Conservation (phyloP, 2,329 filamentous ascomycete genomes). For the Beauveria asiatica region DNA sequence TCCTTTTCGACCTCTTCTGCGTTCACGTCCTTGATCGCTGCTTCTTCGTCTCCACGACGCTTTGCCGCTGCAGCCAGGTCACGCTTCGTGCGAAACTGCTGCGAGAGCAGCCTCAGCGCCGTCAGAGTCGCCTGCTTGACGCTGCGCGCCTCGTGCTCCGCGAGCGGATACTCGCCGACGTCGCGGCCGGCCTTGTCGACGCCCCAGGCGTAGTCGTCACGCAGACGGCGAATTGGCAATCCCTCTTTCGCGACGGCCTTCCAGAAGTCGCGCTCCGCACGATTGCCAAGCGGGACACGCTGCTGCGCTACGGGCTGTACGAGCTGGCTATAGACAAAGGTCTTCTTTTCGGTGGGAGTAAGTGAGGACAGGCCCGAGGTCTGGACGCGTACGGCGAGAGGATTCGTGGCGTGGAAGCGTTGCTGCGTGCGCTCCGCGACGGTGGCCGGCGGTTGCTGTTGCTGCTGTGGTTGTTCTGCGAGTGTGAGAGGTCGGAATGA, state of each 20-base stretch:
- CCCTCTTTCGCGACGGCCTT: conserved; percentile 44
- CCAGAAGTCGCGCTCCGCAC: conserved; percentile 50
- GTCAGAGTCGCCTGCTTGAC: conserved; percentile 35
- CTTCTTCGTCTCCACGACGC: conserved; percentile 12
- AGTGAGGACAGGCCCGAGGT: conserved; percentile 37
- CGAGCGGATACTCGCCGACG: conserved; percentile 38
- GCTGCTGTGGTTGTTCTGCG: background rate
- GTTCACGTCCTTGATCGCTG: conserved; percentile 17
- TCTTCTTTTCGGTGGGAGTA: conserved; percentile 39
- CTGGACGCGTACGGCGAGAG: conserved; percentile 34
- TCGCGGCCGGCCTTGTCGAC: conserved; percentile 41
- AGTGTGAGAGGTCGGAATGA: too few species aligned
- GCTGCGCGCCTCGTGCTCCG: conserved; percentile 35
- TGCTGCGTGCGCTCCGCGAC: conserved; percentile 39
- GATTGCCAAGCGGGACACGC: conserved; percentile 30
- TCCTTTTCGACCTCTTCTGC: conserved; percentile 38
- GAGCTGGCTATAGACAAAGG: conserved; percentile 39
- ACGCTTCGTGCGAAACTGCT: conserved; percentile 34
- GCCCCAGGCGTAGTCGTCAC: conserved; percentile 38
- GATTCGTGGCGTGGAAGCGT: conserved; percentile 42
- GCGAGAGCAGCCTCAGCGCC: conserved; percentile 34
- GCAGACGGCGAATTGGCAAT: conserved; percentile 38
- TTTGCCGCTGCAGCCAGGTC: conserved; percentile 17
- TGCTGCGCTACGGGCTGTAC: conserved; percentile 32
- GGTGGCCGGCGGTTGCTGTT: conserved; percentile 22